phyloP scores from a whole-genome alignment of 306 rosid species.

The Phaseolus lunatus region DNA sequence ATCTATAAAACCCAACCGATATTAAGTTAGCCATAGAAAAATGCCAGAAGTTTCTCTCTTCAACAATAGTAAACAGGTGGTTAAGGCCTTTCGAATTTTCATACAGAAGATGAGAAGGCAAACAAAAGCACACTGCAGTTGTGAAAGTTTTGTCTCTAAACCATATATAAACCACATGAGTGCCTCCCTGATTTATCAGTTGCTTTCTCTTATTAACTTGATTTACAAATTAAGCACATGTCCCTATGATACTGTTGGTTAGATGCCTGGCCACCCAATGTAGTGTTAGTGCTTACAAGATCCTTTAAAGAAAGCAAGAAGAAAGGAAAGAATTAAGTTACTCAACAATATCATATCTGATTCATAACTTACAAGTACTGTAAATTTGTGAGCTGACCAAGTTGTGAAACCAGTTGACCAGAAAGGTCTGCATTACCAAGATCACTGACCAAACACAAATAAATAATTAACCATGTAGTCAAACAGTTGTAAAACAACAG shows the following conservation, averaged over 20 bases:
- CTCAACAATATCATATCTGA: slow-evolving; percentile 9
- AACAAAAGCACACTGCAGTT: background rate
- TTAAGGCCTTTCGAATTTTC: background rate
- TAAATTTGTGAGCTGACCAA: slow-evolving; percentile 73
- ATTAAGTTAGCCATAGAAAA: slow-evolving; percentile 28
- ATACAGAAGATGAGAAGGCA: background rate
- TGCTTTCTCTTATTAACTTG: background rate
- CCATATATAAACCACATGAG: too few species aligned
- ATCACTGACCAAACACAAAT: slow-evolving; percentile 66
- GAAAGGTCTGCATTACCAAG: slow-evolving; percentile 95
- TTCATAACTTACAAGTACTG: slow-evolving; percentile 86
- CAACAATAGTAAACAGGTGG: slow-evolving; percentile 9
- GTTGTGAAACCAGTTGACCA: slow-evolving; percentile 76
- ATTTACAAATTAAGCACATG: background rate
- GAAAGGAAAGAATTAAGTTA: slow-evolving; percentile 32
- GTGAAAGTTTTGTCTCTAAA: background rate
- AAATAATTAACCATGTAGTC: slow-evolving; percentile 6
- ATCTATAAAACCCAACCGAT: slow-evolving; percentile 21
- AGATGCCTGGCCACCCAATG: background rate
- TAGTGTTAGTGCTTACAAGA: slow-evolving; percentile 1
- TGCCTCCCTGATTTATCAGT: slow-evolving; percentile 1
- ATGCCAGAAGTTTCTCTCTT: slow-evolving; percentile 9
- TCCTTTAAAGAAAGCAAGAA: slow-evolving; percentile 5
- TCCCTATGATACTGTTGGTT: background rate
- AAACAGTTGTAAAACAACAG: slow-evolving; percentile 15